A percentile compares a stretch with the other conserved stretches of the same genome.
These are phyloP conservation scores for Blastocystis sp. DNA, from an alignment of 352 stramenopile genomes.

Conservation along the genomic window DNA sequence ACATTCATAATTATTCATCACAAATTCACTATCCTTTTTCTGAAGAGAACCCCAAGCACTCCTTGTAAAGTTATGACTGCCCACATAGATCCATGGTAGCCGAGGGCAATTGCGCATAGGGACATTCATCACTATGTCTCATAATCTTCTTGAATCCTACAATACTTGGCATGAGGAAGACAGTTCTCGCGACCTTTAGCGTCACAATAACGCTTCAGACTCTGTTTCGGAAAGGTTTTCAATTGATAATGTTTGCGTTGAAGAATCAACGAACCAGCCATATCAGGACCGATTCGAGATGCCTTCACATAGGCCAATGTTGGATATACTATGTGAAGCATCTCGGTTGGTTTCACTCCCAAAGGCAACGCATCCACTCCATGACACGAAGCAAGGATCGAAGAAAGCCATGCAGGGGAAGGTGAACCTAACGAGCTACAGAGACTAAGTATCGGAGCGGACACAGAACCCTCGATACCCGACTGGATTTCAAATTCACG, in stretches of 20 bases:
- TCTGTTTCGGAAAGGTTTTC: not conserved
- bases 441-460: not conserved
- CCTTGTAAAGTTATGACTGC: conserved; percentile 55
- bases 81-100: conserved; percentile 47
- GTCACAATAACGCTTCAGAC: conserved; percentile 19
- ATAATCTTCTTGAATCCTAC: not conserved
- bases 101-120: conserved; percentile 7
- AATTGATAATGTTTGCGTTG: not conserved
- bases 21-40: conserved; percentile 6
- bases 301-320: conserved; percentile 12
- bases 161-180: conserved; percentile 32
- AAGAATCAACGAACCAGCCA: conserved; percentile 49
- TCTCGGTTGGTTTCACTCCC: not conserved
- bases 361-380: not conserved
- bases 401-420: not conserved
- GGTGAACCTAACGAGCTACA: conserved; percentile 8
- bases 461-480: not conserved
- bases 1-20: conserved; percentile 48
- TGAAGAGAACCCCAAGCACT: conserved; percentile 47
- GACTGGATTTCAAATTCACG: not conserved
- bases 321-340: conserved; percentile 45
- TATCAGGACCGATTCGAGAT: conserved; percentile 23
- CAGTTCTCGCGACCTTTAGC: not conserved
- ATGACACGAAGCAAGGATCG: conserved; percentile 10
- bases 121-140: conserved; percentile 37